Base-by-base conservation (phyloP, 805 yeast species). In the Candida michaelii region DNA sequence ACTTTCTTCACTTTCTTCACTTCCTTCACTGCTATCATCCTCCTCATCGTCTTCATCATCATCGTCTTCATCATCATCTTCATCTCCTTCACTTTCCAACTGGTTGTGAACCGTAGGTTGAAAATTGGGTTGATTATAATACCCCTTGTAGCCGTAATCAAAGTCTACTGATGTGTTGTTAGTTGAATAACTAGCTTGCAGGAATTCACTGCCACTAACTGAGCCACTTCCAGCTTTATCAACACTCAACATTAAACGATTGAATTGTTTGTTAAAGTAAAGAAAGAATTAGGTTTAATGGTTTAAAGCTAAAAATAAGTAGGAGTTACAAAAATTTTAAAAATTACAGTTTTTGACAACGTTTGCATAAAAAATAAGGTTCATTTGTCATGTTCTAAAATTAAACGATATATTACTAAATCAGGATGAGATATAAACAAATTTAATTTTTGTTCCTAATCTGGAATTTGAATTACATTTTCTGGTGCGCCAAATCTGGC, bases 181-280 rank as follows among this genome's bases (percentile, higher is more conserved):
- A 6, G 52, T 49, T 14, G 34, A 30, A 24, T 46, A 49, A 23
- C 48, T 46, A 13, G 58, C 56, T 45, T 59, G 43, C 65, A 56
- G 67, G 33, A 66, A 60, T 21, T 66, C 72, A 48, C 68, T 62
- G 27, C 63, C 60, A 18, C 51, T 50, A 31, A 51, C 46, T 11
- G 63, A 59, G 27, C 34, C 25, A 39, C 32, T 38, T 8, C 36
- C 27, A 15, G 31, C 24, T 18, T 37, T 13, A 19, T 33, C 39
- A 16, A 35, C 36, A 27, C 36, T 34, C n/a, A 30, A 17, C 40
- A 35, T 33, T 8, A 27, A 27, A 18, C 32, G 34, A 29, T 29
- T 27, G 33, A 13, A 18, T 23, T 25, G 12, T 25, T 25, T 25
- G 11, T 7, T 25, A 11, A 10, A 6, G 13, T 4, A 30, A 14